Base-by-base conservation (phyloP, 768 basidiomycete species). In the Serendipita vermifera region DNA sequence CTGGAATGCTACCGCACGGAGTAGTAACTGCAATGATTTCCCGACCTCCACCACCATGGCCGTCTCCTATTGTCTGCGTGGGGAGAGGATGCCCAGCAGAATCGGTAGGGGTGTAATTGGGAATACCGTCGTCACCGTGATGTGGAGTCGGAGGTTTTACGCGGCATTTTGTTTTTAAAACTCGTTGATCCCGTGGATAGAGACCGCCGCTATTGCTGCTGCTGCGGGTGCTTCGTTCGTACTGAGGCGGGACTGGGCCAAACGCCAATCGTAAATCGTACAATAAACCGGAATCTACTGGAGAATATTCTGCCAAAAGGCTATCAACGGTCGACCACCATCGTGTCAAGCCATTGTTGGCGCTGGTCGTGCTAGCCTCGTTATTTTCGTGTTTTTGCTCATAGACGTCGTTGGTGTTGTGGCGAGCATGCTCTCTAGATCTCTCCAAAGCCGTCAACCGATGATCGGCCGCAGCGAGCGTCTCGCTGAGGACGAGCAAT, bases 21-120 rank as follows among this genome's bases (percentile, higher is more conserved):
- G 46, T 26, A n/a, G 17, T 51, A 9, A 51, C 46, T 22, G 22
- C 46, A 51, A 51, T 51, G 15, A 51, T 29, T 51, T 51, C 46
- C 15, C 27, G 20, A 22, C 46, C 46, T 22, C 17, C 17, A n/a
- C 46, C 46, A 29, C 46, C 46, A n/a, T 51, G 46, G 46, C 46
- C 46, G 32, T 51, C 46, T 1, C 46, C 46, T 29, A 51, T 51
- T 27, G 46, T 51, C 32, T 51, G 46, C 17, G 46, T 51, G 9
- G 46, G 46, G 20, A 51, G 24, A 9, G 46, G 46, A 29, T 51
- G 17, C n/a, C 46, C 46, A 15, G n/a, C n/a, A 31, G 46, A 51
- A 31, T 51, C 46, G 46, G 46, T 51, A n/a, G 46, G 46, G 24
- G 46, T 51, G 32, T 51, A 51, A 29, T 51, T 51, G 26, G 46